phyloP scores from a whole-genome alignment of 2,329 filamentous ascomycete species.

The Cercospora sesami region DNA sequence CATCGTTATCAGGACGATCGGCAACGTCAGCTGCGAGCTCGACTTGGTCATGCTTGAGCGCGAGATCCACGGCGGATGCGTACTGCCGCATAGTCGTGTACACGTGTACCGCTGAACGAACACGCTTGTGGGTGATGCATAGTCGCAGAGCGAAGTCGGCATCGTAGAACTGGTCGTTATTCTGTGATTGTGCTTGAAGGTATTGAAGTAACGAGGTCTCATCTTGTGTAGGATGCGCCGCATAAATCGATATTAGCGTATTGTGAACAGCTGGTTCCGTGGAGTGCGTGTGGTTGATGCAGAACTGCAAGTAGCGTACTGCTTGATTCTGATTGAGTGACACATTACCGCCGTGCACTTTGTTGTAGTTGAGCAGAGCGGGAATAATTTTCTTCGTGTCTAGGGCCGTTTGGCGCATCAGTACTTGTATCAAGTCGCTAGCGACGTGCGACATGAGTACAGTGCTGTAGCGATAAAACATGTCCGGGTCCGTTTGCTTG shows the following conservation, averaged over 20 bases:
- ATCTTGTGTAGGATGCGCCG: conserved; percentile 77
- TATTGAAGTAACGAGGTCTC: conserved; percentile 86
- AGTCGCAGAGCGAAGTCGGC: conserved; percentile 93
- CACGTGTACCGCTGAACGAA: conserved; percentile 93
- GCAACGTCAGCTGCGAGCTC: conserved; percentile 88
- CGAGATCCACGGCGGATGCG: conserved; percentile 86
- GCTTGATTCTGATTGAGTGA: conserved; percentile 78
- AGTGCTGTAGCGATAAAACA: conserved; percentile 95
- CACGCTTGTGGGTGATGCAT: conserved; percentile 90
- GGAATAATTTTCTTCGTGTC: conserved; percentile 87
- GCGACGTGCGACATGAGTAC: conserved; percentile 92
- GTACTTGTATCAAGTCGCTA: conserved; percentile 84
- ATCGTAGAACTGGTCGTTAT: conserved; percentile 80
- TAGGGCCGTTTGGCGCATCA: conserved; percentile 87
- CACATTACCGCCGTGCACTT: conserved; percentile 60
- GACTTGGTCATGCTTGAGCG: conserved; percentile 83
- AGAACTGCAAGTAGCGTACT: conserved; percentile 87
- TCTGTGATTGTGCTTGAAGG: conserved; percentile 76
- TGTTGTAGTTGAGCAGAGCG: conserved; percentile 90
- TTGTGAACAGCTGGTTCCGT: conserved; percentile 89
- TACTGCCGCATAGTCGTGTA: conserved; percentile 97
- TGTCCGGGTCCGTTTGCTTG: conserved; percentile 85
- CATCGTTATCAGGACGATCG: conserved; percentile 72
- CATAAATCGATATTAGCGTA: conserved; percentile 93
- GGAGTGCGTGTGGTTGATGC: conserved; percentile 81